Percentiles rank a stretch among this genome's conserved stretches.
phyloP scores from a whole-genome alignment of 1,284 basidiomycete species.

The Takashimella tepidaria region DNA sequence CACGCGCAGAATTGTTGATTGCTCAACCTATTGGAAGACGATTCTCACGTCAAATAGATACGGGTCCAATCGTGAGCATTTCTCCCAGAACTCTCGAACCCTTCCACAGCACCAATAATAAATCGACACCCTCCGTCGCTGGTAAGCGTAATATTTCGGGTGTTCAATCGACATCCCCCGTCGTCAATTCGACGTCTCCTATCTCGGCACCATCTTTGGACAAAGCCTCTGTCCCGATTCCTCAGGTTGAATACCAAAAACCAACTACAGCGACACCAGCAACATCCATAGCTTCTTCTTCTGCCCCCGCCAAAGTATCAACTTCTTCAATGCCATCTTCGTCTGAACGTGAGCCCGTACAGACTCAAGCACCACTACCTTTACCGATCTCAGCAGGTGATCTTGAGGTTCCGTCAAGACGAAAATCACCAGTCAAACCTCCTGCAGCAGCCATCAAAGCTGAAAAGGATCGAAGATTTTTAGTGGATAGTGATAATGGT shows the following conservation, averaged over 20 bases:
- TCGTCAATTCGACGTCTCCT: too few species aligned
- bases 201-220: background rate
- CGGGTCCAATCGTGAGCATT: slow-evolving; percentile 33
- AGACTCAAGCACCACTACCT: background rate
- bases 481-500: slow-evolving; percentile 9
- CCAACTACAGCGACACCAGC: background rate
- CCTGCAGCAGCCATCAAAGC: slow-evolving; percentile 20
- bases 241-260: background rate
- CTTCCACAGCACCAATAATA: slow-evolving; percentile 34
- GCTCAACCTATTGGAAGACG: slow-evolving; percentile 29
- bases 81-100: slow-evolving; percentile 27
- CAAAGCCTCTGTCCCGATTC: background rate
- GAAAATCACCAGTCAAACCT: background rate
- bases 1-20: slow-evolving; percentile 67
- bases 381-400: background rate
- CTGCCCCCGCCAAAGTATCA: background rate
- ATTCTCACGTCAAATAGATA: slow-evolving; percentile 22
- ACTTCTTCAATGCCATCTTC: background rate
- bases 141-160: background rate
- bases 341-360: background rate
- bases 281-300: background rate
- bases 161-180: too few species aligned
- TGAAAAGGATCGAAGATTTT: slow-evolving; percentile 24
- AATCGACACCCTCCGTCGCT: background rate
- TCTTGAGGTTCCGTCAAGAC: background rate